phyloP scores from a whole-genome alignment of 768 basidiomycete genomes.

The Boletus sp. region DNA sequence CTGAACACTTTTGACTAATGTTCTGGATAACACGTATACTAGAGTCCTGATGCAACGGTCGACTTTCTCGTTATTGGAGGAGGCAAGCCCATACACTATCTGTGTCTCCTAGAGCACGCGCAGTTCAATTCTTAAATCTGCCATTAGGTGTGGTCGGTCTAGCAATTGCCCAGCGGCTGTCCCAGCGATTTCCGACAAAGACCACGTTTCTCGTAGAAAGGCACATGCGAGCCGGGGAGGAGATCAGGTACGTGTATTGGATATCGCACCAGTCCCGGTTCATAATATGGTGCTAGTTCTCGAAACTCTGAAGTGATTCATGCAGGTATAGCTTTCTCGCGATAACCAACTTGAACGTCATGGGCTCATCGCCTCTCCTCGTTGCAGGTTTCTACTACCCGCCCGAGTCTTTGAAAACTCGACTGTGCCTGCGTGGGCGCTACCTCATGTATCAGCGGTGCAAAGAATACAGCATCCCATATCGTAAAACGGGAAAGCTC shows the following conservation, averaged over 20 bases:
- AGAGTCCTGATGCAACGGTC: constrained; percentile 67
- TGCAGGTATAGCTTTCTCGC: constrained; percentile 48
- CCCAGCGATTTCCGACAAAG: constrained; percentile 57
- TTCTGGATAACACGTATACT: not conserved
- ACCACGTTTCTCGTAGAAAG: constrained; percentile 83
- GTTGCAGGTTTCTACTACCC: constrained; percentile 80
- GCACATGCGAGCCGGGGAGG: constrained; percentile 71
- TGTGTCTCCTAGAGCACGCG: not conserved
- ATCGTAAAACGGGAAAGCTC: constrained; percentile 81
- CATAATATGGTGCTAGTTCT: constrained; percentile 47
- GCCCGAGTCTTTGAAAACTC: constrained; percentile 75
- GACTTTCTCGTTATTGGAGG: constrained; percentile 90
- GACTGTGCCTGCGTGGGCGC: constrained; percentile 81
- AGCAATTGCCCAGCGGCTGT: constrained; percentile 76
- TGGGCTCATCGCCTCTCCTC: not conserved
- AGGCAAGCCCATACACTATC: constrained; percentile 41
- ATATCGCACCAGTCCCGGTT: not conserved
- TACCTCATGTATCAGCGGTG: constrained; percentile 81
- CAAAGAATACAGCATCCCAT: constrained; percentile 54
- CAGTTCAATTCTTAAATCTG: not conserved
- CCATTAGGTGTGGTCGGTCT: constrained; percentile 77
- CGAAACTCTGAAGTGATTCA: constrained; percentile 96
- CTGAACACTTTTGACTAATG: not conserved
- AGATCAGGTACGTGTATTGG: constrained; percentile 60
- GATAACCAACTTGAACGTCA: not conserved